Evolutionary conservation across 306 rosid genomes (phyloP), one percentile per base, ranked within the genome.

Genomic region (Nissolia schottii): DNA sequence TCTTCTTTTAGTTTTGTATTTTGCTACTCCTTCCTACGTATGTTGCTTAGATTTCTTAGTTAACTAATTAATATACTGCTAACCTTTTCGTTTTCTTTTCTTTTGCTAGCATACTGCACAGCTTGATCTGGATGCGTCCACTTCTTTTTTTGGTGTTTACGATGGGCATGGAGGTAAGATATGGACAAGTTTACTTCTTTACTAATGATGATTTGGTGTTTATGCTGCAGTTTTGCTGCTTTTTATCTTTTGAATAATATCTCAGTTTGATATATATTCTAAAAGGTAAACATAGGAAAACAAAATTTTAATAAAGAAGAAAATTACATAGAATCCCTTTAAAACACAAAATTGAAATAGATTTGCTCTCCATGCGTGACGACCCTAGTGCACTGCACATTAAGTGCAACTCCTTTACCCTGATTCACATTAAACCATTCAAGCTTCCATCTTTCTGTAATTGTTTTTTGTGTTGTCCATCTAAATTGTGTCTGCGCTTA

Each of bases 161-260:
- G 97, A 94, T 85, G 99, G 96, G 68, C 97, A 94, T 80, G 99
- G 99, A 91, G 97, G 99, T 94, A 86, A 86, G 82, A 84, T 64
- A 58, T 78, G 37, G 63, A 31, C n/a, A 50, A 31, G 68, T 64
- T 70, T 58, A 31, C 70, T 70, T 46, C 66, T 31, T 71, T 40
- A 23, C 22, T 40, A 13, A 22, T 34, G 37, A 28, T 40, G 34
- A 1, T 37, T 58, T 25, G 58, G 53, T 32, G 51, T 8, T 57
- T 61, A 8, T n/a, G n/a, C n/a, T n/a, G n/a, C n/a, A n/a, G n/a
- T n/a, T n/a, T n/a, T n/a, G n/a, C n/a, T n/a, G n/a, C n/a, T n/a
- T n/a, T 62, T 18, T 56, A 40, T 13, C 50, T 20, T 75, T 53
- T 54, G n/a, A n/a, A n/a, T n/a, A n/a, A n/a, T n/a, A n/a, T n/a